Evolutionary conservation across 768 basidiomycete genomes (phyloP), one percentile per base, ranked within the genome.

Genomic region (Dentipellis fragilis): DNA sequence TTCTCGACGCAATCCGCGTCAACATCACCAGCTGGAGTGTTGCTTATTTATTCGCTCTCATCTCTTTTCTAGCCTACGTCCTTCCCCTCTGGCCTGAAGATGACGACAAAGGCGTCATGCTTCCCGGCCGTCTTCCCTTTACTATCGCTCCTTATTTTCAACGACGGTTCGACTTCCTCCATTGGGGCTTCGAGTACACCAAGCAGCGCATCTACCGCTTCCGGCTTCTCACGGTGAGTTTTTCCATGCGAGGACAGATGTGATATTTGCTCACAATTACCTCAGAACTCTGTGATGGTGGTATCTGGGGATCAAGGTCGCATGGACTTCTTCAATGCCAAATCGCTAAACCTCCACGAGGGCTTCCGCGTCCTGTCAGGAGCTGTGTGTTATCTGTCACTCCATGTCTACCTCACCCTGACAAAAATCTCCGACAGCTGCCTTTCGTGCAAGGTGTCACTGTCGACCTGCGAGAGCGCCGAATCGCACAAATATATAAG

Each of bases 281-380:
- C 57, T 47, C 63, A 89, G 87, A 81, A 85, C 59, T 82, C 77
- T 4, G 85, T 89, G 61, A 75, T 89, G 52, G 85, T 84, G 36
- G 78, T 89, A 38, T 89, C 87, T 45, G 87, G 87, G 53, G 84
- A 87, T 65, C 75, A 73, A 38, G 87, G 80, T n/a, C 74, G 87
- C 55, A 77, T 79, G 56, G 75, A 80, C 4, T 89, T 89, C 69
- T 86, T 89, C 63, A 75, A 76, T 2, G 80, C 84, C 55, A 83
- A 80, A 68, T 78, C 78, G 21, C 80, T 90, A 59, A 85, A 89
- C 68, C 76, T 90, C 52, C 83, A 81, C 42, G 85, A 87, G 72
- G 87, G 86, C 7, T 89, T 87, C 75, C 85, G 81, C 64, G 79
- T 87, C 64, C 75, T 90, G 58, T 86, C 84, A 51, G 87, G 87